Base-by-base conservation (phyloP, 169 alveolate genomes). In the Theileria annulata region DNA sequence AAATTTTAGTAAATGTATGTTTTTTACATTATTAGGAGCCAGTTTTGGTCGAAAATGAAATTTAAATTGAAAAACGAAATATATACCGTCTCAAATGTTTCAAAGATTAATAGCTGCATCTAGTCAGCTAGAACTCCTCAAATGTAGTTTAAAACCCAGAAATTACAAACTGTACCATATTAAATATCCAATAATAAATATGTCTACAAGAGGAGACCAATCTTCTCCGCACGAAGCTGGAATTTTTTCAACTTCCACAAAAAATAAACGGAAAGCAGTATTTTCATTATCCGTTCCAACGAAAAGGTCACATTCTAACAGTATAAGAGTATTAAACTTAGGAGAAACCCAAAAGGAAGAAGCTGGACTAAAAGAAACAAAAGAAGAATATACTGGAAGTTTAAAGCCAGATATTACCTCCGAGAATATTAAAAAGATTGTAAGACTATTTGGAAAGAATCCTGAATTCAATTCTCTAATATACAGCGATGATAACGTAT, bases 401-500 rank as follows among this genome's bases (percentile, higher is more conserved):
- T 3, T 42, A 10, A 35, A 35, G 15, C 13, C 13, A 42, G 13
- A 42, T 42, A 17, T 3, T 42, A 8, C 15, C 13, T 8, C 51
- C 1, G 51, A 42, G 51, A 42, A 42, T 8, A 42, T 42, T 3
- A 42, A 42, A 17, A 42, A 42, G 3, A 42, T 42, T 2, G 25
- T 78, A 0, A 47, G 28, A 19, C 19, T 25, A 12, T 81, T 83
- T 31, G 90, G 90, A 23, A 54, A 68, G 35, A 67, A 48, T 0
- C 82, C 80, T 0, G 84, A 83, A 33, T 83, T 83, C 70, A 83
- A 83, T 63, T 19, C 31, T 3, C 77, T 49, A 35, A 76, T 83
- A 31, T 76, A 58, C 21, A 54, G 70, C 66, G 90, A 83, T 51
- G 90, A 83, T 4, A 75, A 83, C 63, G 82, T 83, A 21, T 74